Base-by-base conservation (phyloP, 2,329 filamentous ascomycete species). In the Pseudodiploospora longispora region DNA sequence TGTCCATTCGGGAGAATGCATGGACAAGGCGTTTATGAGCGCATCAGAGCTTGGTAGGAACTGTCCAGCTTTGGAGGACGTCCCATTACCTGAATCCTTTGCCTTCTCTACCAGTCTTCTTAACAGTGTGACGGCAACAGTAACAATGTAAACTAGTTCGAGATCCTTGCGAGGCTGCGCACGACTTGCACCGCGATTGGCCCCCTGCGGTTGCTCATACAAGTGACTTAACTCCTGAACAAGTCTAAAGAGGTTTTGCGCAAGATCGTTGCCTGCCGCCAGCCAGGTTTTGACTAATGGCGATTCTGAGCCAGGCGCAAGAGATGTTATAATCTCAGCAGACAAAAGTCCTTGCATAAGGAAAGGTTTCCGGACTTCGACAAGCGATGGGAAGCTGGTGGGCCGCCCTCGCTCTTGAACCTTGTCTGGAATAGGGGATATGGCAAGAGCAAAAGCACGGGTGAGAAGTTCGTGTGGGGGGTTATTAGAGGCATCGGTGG, bases 261-360 rank as follows among this genome's bases (percentile, higher is more conserved):
- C 84, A 62, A 95, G 93, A 0, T 86, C 87, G 54, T 94, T 89
- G 36, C 84, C 80, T 4, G 86, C 88, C 34, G 83, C 80, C 6
- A 97, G 75, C 90, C 93, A 97, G 1, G 78, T 72, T 44, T 80
- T 79, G 4, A 90, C 84, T 6, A 96, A 67, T 4, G 79, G 76
- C 10, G 75, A 76, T 52, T 94, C 88, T n/a, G 79, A 74, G 4
- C 76, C 76, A 3, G 83, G 83, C 3, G 81, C 79, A 9, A 96
- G 71, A 7, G 82, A 82, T 0, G 88, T 81, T 3, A 97, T 68
- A 41, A 97, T 94, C 53, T 97, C 90, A 1, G 88, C 90, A 1
- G 89, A 86, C 5, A 97, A 73, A 55, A 97, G 78, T 1, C 89
- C 90, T 65, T 98, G 93, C 76, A 95, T 93, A 8, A 98, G 69